Evolutionary conservation across 306 rosid genomes (phyloP), one percentile per base, ranked within the genome.

Genomic region (Pachyrhizus erosus): DNA sequence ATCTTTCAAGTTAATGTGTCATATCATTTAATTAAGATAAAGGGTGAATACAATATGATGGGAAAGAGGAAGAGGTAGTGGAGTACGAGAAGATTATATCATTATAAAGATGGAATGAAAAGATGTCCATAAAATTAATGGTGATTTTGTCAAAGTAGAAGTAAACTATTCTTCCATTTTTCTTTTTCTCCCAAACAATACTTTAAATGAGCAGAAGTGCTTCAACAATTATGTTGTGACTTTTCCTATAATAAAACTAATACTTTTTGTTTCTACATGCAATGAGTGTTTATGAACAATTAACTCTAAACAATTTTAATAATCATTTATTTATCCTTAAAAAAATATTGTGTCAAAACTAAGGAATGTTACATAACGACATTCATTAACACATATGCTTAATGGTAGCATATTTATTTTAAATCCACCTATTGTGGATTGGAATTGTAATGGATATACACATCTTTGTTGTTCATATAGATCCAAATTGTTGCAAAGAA

Each of bases 401-500:
- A 20, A 34, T 48, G 15, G 24, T 15, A 18, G 45, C 48, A 49
- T 65, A n/a, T 40, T 52, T 52, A 73, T 81, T 81, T 81, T 73
- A 46, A 62, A 81, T 0, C 12, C 12, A 9, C 17, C 49, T 45
- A 2, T 11, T 45, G 3, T 13, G 8, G 7, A 48, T 14, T 81
- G 52, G 75, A 65, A 77, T 51, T 39, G 24, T 86, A 77, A 80
- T 77, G 51, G 57, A 57, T 82, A 62, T 83, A 13, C 12, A 79
- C 57, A 73, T 65, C 24, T 78, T 67, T 82, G 61, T 74, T 68
- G 40, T 80, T 70, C 24, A 78, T 82, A 34, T 80, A 93, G 98
- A 87, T 94, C 74, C 98, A 94, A 89, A 93, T 84, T 74, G 97
- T 94, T 51, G 97, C 93, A 45, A 91, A 90, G 87, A 92, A 89